Base-by-base conservation (phyloP, 352 stramenopile genomes). In the Globisporangium cederbergense region DNA sequence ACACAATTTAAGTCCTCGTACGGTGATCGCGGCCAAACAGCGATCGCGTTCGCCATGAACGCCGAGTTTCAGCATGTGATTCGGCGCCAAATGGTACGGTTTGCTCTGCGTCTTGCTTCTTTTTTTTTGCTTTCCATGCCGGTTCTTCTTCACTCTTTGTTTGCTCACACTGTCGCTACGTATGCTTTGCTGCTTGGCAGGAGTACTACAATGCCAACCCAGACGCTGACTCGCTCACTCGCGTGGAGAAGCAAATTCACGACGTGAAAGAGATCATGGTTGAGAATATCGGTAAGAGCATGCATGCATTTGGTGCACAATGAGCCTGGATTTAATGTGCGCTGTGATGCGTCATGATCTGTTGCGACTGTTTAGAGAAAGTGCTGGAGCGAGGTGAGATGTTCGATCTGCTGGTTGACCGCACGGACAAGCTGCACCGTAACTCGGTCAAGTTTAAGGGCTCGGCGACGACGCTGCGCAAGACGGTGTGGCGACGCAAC, bases 181-280 rank as follows among this genome's bases (percentile, higher is more conserved):
- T 22, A 14, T 58, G 16, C 9, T 3, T 52, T 6, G 60, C 43
- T 61, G 43, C 14, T 50, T 36, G 2, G 11, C 58, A 93, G 62
- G 86, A 95, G 50, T 93, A 91, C 38, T 95, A 91, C 71, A 95
- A 93, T 63, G 79, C 84, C 11, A 83, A 95, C 61, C 90, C 95
- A 4, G 85, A 97, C 38, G 87, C 96, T 28, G 96, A 99, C 75
- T 91, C 90, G 61, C 89, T 98, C 60, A 90, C 86, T 30, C 70
- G 78, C 3, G 95, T 99, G 34, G 91, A 98, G 74, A 88, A 90
- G 67, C 95, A 99, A 81, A 95, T 99, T 60, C 96, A 99, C 69
- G 93, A 98, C 53, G 96, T 99, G 3, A 99, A 99, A 71, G 93
- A 97, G 70, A 91, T 98, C 58, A 99, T 99, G 96, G 90, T 99